Percentiles rank a stretch among this genome's conserved stretches.
phyloP scores from a whole-genome alignment of 2,329 filamentous ascomycete species.

The Cadophora gregata region DNA sequence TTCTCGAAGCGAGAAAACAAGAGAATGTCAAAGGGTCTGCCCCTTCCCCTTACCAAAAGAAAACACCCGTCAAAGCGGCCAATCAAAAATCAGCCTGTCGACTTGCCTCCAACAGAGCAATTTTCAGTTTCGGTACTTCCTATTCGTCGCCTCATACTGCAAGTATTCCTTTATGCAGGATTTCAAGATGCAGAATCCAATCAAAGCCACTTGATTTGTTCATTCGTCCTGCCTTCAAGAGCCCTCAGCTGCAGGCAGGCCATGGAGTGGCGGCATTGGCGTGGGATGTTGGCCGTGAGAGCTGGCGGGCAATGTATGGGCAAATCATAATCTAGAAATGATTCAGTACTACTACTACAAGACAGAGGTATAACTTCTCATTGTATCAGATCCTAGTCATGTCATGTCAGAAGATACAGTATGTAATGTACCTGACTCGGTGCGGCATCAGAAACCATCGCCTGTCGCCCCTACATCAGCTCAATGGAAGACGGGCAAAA shows the following conservation, averaged over 20 bases:
- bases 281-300: background rate
- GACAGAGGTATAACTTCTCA: too few species aligned
- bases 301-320: too few species aligned
- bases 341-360: too few species aligned
- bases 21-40: background rate
- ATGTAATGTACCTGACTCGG: background rate
- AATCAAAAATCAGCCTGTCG: background rate
- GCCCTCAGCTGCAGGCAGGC: background rate
- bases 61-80: background rate
- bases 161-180: background rate
- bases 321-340: too few species aligned
- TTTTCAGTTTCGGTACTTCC: background rate
- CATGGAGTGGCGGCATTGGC: background rate
- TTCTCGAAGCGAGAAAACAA: background rate
- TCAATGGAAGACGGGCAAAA: background rate
- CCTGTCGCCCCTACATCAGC: background rate
- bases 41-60: background rate
- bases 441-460: background rate
- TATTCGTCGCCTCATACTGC: slow-evolving; percentile 8
- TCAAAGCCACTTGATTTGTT: background rate
- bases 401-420: too few species aligned
- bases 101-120: background rate
- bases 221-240: background rate
- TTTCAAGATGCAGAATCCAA: background rate
- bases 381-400: background rate